Evolutionary conservation across 2,329 filamentous ascomycete species (phyloP), one percentile per base, ranked within the genome.

Genomic region (Dactylonectria macrodidyma): DNA sequence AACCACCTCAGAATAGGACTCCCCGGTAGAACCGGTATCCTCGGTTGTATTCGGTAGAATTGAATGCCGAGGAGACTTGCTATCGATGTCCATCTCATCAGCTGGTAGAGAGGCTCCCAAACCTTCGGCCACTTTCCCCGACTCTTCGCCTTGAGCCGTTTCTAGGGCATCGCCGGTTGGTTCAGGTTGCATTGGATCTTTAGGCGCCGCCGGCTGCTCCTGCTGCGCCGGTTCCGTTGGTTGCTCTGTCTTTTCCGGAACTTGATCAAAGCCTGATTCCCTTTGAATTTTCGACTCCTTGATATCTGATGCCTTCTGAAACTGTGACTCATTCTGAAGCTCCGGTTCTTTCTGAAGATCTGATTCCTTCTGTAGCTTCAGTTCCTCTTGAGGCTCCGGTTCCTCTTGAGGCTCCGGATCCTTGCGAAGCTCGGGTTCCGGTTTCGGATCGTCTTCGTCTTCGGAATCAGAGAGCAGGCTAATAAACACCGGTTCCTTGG

Each of bases 391-490:
- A 30, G 7, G 26, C 26, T 30, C 26, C 26, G 26, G 26, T 30
- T 30, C 26, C 26, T 44, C 41, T 5, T 44, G 14, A 16, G 55
- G 4, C 10, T 26, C 5, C 12, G 51, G 11, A 36, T 59, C 60
- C 33, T 66, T 56, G 6, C 66, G 56, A 19, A 26, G 36, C 33
- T 67, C 50, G n/a, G 47, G 34, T 47, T 66, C 19, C 6, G 61
- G 44, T 38, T 69, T 52, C 26, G 47, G 36, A 36, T 83, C 78
- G 51, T 81, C 79, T 36, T 86, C 81, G 59, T 84, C 82, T 52
- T 86, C 84, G 2, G 82, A 84, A 64, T 86, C 84, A 0, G 85
- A 86, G 3, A 87, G 76, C 10, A 87, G 72, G 60, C 81, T 81
- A 65, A 87, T 87, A 19, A 86, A 80, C 4, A 86, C 79, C 1